Base-by-base conservation (phyloP, 2,329 filamentous ascomycete species). In the Aureobasidium sp. region DNA sequence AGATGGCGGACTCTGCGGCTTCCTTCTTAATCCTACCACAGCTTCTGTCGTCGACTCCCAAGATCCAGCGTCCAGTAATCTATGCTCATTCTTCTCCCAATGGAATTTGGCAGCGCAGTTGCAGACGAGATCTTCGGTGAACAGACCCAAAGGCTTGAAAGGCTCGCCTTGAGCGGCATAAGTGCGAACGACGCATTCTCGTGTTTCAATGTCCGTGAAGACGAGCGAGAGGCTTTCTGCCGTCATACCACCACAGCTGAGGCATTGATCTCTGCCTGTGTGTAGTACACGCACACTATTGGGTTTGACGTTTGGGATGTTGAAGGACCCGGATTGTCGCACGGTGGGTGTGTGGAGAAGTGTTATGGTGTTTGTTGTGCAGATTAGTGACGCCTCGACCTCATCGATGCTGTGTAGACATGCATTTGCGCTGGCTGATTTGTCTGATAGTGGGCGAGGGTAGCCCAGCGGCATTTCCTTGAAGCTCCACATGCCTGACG, bases 161-260 rank as follows among this genome's bases (percentile, higher is more conserved):
- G 73, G 78, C 12, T 83, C 81, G 33, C 79, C 74, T 11, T 78
- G 73, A 0, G 84, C 80, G 0, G 79, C 75, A 67, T 86, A 89
- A 0, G 81, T 86, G 59, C 88, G 85, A 64, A 90, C 76, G 22
- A 89, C 78, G 62, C 86, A 84, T 53, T 86, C 81, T 12, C 82
- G 80, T 0, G 82, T 83, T 22, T 84, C 82, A 4, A 77, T 75
- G 63, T 82, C 81, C 3, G 80, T 79, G 68, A 90, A 90, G 14
- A 81, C 82, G 24, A 91, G 73, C 0, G 82, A 85, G n/a, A 91
- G 76, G 15, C 81, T 85, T 31, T 79, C 78, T 1, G 91, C 73
- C 5, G 57, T 60, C 57, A 49, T 60, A 12, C 57, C 57, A 2
- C 45, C 45, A n/a, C 57, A 60, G 17, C 44, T 60, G 15, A 60